Evolutionary conservation across 495 filamentous ascomycete species (phyloP).

Genomic region (Penicillium riverlandense): DNA sequence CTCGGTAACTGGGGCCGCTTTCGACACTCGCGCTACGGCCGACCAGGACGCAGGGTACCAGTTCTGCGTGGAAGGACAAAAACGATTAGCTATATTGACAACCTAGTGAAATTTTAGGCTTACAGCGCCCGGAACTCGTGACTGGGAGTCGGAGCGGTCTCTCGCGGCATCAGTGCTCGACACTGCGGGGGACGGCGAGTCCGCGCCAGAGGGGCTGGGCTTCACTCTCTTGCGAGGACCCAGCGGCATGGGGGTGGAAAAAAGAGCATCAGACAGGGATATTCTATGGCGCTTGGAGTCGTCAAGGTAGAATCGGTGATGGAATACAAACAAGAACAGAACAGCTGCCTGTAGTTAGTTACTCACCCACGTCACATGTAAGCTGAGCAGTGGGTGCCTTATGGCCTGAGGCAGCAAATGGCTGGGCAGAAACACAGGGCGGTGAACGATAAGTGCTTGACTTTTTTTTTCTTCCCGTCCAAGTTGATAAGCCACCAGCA

Average conservation of each 20-base stretch:
- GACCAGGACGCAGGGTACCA: constrained; percentile 60
- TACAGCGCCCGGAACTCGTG: constrained; percentile 25
- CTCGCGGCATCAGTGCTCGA: constrained; percentile 22
- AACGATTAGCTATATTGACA: constrained; percentile 9
- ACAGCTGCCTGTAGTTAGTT: no score
- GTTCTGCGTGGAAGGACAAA: constrained; percentile 13
- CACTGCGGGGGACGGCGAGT: constrained; percentile 24
- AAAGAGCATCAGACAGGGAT: constrained; percentile 22
- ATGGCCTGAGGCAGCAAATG: constrained; percentile 19
- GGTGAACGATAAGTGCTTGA: constrained; percentile 19
- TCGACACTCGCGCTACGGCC: constrained; percentile 46
- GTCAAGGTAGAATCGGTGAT: no score
- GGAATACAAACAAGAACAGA: no score
- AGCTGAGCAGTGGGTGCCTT: constrained; percentile 8
- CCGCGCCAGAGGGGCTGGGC: constrained; percentile 44
- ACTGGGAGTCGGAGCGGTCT: constrained; percentile 23
- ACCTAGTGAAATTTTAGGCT: constrained; percentile 2
- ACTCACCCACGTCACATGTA: constrained; percentile 27
- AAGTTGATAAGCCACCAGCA: no score
- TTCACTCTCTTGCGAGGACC: constrained; percentile 59
- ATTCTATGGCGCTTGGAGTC: background rate
- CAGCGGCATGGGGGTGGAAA: constrained; percentile 38
- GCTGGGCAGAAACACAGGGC: constrained; percentile 5
- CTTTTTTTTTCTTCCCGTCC: constrained; percentile 19
- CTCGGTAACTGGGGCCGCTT: constrained; percentile 65